These are phyloP conservation scores for Auricularia cornea DNA, from an alignment of 768 basidiomycete species.

Conservation along the genomic window DNA sequence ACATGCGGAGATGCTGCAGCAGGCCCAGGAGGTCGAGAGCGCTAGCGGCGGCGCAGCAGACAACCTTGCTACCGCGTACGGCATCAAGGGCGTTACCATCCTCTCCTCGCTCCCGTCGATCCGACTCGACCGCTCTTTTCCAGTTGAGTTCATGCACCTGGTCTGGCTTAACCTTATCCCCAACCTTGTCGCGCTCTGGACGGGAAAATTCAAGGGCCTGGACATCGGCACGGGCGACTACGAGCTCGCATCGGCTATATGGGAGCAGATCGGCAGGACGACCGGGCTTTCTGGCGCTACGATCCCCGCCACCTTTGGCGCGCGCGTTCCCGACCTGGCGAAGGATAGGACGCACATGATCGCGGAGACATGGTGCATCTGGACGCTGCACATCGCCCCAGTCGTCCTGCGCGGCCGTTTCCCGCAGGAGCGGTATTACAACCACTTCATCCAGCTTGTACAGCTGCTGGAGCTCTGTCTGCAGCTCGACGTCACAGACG, in stretches of 20 bases:
- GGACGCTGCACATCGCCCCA: conserved; percentile 17
- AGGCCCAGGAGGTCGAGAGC: conserved; percentile 11
- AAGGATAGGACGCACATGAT: conserved; percentile 13
- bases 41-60: conserved; percentile 12
- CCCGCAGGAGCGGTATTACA: conserved; percentile 13
- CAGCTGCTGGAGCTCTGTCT: conserved; percentile 17
- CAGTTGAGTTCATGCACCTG: conserved; percentile 44
- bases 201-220: conserved; percentile 33
- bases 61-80: conserved; percentile 20
- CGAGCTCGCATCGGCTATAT: conserved; percentile 20
- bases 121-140: conserved; percentile 18
- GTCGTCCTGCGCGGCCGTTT: conserved; percentile 15
- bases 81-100: conserved; percentile 27
- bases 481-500: conserved; percentile 12
- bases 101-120: conserved; percentile 19
- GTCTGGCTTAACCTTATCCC: conserved; percentile 36
- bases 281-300: conserved; percentile 13
- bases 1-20: background rate
- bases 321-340: conserved; percentile 24
- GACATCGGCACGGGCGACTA: conserved; percentile 23
- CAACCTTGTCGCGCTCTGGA: conserved; percentile 34
- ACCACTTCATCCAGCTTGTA: conserved; percentile 19
- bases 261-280: conserved; percentile 34
- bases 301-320: conserved; percentile 21
- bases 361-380: conserved; percentile 20